These are phyloP conservation scores for Meripilus lineatus DNA, from an alignment of 1,284 basidiomycete genomes.

Conservation along the genomic window DNA sequence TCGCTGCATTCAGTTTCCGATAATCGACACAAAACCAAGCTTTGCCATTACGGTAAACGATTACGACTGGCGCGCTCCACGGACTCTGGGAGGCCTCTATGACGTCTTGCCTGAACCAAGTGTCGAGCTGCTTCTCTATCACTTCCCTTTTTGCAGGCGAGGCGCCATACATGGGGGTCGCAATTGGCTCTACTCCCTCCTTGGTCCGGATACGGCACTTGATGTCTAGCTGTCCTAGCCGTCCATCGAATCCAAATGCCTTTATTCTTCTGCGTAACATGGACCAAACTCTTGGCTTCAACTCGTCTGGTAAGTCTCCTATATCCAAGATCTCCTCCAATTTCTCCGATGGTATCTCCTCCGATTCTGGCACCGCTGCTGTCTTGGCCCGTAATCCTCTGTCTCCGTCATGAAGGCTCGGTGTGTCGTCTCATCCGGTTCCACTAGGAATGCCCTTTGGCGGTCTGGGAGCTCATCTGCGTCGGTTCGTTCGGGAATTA, in stretches of 20 bases:
- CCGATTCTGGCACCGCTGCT: background rate
- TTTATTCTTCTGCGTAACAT: background rate
- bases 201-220: conserved; percentile 6
- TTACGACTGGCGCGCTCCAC: conserved; percentile 22
- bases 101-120: conserved; percentile 19
- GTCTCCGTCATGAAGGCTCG: too few relatives aligned
- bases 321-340: background rate
- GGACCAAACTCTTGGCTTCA: background rate
- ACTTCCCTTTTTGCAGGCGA: conserved; percentile 23
- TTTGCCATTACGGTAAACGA: conserved; percentile 22
- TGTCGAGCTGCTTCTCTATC: conserved; percentile 22
- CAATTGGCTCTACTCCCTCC: conserved; percentile 15
- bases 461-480: too few relatives aligned
- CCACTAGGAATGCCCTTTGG: too few relatives aligned
- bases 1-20: conserved; percentile 21
- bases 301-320: background rate
- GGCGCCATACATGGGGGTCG: conserved; percentile 17
- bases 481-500: too few relatives aligned
- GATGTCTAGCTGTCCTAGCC: conserved; percentile 1
- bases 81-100: conserved; percentile 23
- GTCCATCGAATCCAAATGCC: background rate
- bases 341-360: background rate
- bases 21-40: conserved; percentile 29
- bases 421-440: too few relatives aligned
- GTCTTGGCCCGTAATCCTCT: conserved; percentile 1